Evolutionary conservation across 2,329 filamentous ascomycete genomes (phyloP).

Genomic region (Fusarium buxicola): DNA sequence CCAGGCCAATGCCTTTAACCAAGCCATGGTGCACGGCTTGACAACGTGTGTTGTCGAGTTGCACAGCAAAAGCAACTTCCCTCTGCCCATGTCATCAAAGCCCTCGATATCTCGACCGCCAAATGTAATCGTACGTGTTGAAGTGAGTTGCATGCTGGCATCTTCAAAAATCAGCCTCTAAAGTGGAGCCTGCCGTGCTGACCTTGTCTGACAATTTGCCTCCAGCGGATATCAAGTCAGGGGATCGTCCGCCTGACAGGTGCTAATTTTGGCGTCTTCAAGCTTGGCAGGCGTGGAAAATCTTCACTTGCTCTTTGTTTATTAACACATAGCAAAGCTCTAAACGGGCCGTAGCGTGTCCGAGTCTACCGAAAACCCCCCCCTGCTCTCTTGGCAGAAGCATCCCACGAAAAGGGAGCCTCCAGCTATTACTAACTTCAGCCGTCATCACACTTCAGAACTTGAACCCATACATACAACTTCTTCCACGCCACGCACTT

Average conservation of each 20-base stretch:
- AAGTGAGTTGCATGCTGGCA: slow-evolving; percentile 30
- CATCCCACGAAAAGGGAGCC: slow-evolving; percentile 35
- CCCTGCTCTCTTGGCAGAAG: slow-evolving; percentile 42
- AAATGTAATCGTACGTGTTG: slow-evolving; percentile 40
- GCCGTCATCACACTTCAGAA: slow-evolving; percentile 34
- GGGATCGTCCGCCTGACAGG: slow-evolving; percentile 21
- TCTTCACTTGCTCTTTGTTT: slow-evolving; percentile 11
- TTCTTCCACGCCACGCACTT: slow-evolving; percentile 28
- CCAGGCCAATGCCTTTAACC: neutral
- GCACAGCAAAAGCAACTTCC: slow-evolving; percentile 2
- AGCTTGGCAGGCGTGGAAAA: neutral
- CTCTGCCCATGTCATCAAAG: neutral
- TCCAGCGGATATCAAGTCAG: slow-evolving; percentile 33
- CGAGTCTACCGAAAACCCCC: slow-evolving; percentile 42
- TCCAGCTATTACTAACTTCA: slow-evolving; percentile 27
- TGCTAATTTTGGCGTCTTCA: slow-evolving; percentile 19
- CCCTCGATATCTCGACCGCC: slow-evolving; percentile 22
- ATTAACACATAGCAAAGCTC: slow-evolving; percentile 31
- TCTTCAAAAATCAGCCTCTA: slow-evolving; percentile 36
- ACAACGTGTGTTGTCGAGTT: slow-evolving; percentile 11
- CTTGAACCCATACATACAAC: slow-evolving; percentile 13
- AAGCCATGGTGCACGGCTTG: slow-evolving; percentile 18
- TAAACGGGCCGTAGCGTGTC: slow-evolving; percentile 38
- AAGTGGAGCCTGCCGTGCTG: slow-evolving; percentile 35
- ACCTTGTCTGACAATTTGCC: slow-evolving; percentile 45